Base-by-base conservation (phyloP, 306 rosid species). In the Fagus crenata region DNA sequence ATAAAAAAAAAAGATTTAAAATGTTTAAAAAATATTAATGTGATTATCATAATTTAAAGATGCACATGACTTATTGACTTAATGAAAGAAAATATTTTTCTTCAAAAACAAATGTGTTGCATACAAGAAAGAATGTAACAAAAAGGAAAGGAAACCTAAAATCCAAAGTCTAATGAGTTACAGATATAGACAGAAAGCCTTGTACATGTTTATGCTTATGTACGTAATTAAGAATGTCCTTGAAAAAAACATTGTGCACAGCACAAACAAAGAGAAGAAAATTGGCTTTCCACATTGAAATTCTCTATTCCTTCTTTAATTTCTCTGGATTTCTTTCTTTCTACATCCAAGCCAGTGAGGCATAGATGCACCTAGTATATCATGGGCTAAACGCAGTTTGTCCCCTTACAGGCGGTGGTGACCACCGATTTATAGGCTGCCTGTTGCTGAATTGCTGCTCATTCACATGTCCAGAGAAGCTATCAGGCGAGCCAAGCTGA, bases 341-440 rank as follows among this genome's bases (percentile, higher is more conserved):
- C 32, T 39, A 7, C 6, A 43, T 39, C 6, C 6, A 43, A 39
- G 1, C 14, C 71, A 39, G 18, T 67, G 49, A 39, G 31, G 46
- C 40, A 31, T n/a, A 22, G 28, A 22, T 14, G 8, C 18, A 33
- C n/a, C 71, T 67, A 39, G 71, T 39, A 17, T 39, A 11, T 60
- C 40, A 67, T 39, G 15, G 49, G 15, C 32, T 39, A 37, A 81
- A 75, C n/a, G 40, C 71, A 63, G 9, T 1, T 35, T 79, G 56
- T 51, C 80, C 73, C 33, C 56, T 67, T 49, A 78, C 35, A 31
- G 80, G 39, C 32, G 81, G 65, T 73, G 64, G 73, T n/a, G 17
- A 8, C 41, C 79, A 43, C n/a, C 6, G n/a, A 59, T 37, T 84
- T 7, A n/a, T 54, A 1, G 17, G 61, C 61, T 55, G 61, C 5